Conservation (phyloP, 805 yeast species). For the Candida endomychidarum region DNA sequence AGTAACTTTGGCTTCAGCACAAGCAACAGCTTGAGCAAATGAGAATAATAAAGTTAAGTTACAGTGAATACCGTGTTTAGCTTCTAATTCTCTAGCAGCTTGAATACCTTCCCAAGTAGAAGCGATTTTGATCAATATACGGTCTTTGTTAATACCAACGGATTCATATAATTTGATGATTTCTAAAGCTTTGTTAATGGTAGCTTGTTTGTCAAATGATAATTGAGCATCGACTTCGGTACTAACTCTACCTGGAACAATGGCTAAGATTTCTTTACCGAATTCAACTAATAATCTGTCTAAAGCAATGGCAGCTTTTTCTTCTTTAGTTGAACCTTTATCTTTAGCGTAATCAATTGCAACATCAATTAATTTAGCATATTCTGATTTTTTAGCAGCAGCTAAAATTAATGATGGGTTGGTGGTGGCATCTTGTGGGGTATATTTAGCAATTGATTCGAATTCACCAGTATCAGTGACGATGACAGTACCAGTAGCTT, state of each 20-base stretch:
- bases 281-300: slow-evolving; percentile 94
- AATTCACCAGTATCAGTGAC: slow-evolving; percentile 99
- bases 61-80: slow-evolving; percentile 86
- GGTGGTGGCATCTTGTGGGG: slow-evolving; percentile 99
- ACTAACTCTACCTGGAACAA: slow-evolving; percentile 98
- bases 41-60: slow-evolving; percentile 95
- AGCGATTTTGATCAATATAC: slow-evolving; percentile 94
- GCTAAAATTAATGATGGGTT: slow-evolving; percentile 97
- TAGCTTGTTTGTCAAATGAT: slow-evolving; percentile 92
- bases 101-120: slow-evolving; percentile 99
- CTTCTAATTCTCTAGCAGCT: slow-evolving; percentile 94
- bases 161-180: slow-evolving; percentile 84
- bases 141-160: slow-evolving; percentile 82
- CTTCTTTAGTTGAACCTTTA: slow-evolving; percentile 55
- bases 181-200: slow-evolving; percentile 89
- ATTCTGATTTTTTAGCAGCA: slow-evolving; percentile 87
- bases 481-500: slow-evolving; percentile 92
- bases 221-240: slow-evolving; percentile 99
- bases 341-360: slow-evolving; percentile 81
- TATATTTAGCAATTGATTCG: slow-evolving; percentile 94
- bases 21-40: slow-evolving; percentile 96
- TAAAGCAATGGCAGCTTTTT: slow-evolving; percentile 77
- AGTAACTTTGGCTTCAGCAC: slow-evolving; percentile 96
- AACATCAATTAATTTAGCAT: slow-evolving; percentile 83
- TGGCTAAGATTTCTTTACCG: slow-evolving; percentile 87